Conservation (phyloP, 331 rosid genomes). For the Ulmus americana region DNA sequence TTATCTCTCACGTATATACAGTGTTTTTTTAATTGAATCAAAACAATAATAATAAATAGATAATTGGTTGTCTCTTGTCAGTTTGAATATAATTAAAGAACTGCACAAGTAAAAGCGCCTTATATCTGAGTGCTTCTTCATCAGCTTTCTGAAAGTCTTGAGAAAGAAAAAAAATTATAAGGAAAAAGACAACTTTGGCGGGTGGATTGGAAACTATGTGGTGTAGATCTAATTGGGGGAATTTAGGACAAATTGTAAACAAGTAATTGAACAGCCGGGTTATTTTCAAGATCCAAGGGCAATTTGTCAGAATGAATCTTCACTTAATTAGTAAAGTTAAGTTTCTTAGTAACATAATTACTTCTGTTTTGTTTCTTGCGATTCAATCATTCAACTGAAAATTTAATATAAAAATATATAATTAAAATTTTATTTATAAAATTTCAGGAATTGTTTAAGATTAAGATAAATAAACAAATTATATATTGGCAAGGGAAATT, state of each 20-base stretch:
- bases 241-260: constrained; percentile 11
- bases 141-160: not conserved
- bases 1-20: not conserved
- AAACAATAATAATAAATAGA: not conserved
- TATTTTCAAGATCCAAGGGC: constrained; percentile 13
- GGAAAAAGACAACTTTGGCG: constrained; percentile 1
- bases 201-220: constrained; percentile 4
- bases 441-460: too few species aligned
- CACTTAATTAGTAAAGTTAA: not conserved
- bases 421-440: too few species aligned
- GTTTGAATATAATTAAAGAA: not conserved
- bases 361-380: not conserved
- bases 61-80: not conserved
- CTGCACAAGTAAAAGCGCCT: not conserved
- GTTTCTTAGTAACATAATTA: not conserved
- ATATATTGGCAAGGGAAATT: not conserved
- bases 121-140: not conserved
- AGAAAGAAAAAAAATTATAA: not conserved
- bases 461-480: not conserved
- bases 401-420: too few species aligned
- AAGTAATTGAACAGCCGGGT: not conserved
- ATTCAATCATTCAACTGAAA: not conserved
- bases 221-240: not conserved
- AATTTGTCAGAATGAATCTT: not conserved
- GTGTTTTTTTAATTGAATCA: too few species aligned